Conservation (phyloP, 768 basidiomycete species). For the Suillus alpinus region DNA sequence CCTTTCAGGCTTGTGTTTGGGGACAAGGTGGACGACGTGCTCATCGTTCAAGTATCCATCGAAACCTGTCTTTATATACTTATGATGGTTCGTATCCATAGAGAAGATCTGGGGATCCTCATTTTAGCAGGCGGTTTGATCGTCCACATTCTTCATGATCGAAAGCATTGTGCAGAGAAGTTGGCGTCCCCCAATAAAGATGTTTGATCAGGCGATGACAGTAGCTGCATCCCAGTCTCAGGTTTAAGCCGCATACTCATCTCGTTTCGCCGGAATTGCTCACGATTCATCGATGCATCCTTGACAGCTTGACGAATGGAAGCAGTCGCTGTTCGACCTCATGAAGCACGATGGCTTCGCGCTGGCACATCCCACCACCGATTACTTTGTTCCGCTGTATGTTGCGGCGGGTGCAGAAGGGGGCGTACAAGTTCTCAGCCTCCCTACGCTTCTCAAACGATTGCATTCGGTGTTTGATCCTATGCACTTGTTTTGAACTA, state of each 20-base stretch:
- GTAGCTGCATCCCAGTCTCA: constrained; percentile 49
- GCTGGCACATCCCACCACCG: constrained; percentile 67
- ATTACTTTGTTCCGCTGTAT: constrained; percentile 83
- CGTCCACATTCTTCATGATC: constrained; percentile 63
- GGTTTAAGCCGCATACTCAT: constrained; percentile 28
- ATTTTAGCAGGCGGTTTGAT: constrained; percentile 70
- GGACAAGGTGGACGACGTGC: constrained; percentile 54
- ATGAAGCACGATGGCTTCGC: constrained; percentile 60
- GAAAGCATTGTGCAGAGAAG: constrained; percentile 44
- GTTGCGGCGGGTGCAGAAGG: constrained; percentile 71
- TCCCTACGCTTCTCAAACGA: constrained; percentile 56
- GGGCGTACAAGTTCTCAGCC: constrained; percentile 44
- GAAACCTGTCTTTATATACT: constrained; percentile 32
- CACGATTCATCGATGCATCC: background rate
- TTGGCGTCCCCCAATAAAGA: constrained; percentile 48
- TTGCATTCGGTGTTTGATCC: constrained; percentile 55
- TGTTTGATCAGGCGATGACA: constrained; percentile 58
- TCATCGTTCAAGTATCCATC: constrained; percentile 72
- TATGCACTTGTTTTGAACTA: background rate
- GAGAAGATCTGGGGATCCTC: constrained; percentile 63
- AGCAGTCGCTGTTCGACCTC: constrained; percentile 52
- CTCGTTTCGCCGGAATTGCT: background rate
- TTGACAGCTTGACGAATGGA: constrained; percentile 29
- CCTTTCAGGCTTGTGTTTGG: constrained; percentile 81
- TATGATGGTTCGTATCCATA: constrained; percentile 19